Evolutionary conservation across 2,329 filamentous ascomycete species (phyloP), one percentile per base, ranked within the genome.

Genomic region (Xylariaceae sp.): DNA sequence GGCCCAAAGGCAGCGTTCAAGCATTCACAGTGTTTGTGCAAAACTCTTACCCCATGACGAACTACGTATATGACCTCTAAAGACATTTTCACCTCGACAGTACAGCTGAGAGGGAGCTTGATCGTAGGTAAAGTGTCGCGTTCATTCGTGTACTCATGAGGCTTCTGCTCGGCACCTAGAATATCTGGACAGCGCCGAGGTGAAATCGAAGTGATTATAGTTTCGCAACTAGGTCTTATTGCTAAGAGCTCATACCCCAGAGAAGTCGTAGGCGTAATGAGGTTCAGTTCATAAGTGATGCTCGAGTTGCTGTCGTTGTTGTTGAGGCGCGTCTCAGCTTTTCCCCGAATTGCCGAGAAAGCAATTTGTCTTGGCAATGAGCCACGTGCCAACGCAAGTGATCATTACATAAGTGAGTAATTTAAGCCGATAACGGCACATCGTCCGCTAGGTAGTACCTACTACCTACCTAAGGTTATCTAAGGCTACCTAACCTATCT

Each of bases 61-160:
- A 81, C 82, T 55, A 91, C 75, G 68, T 90, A 90, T 60, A 91
- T 89, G 61, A 79, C 81, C 67, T 89, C 80, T 49, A 90, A 74
- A 57, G 84, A 76, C 83, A 87, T 88, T 19, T 54, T n/a, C 34
- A 34, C n/a, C 42, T 32, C 19, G 29, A 45, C 27, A 29, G 26
- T 35, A 35, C 44, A 41, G 30, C n/a, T 3, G 40, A 50, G 12
- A 29, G 26, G 5, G 32, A 31, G 31, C 4, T 26, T 52, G 39
- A 29, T 26, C 2, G 31, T 48, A 30, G n/a, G 12, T 32, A 32
- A 45, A n/a, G 43, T 29, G 47, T 19, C 19, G 19, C 5, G 27
- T 26, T 27, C 6, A 29, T 2, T 26, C 26, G 42, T 27, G 41
- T 43, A 3, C 37, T 46, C 9, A 37, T 30, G 39, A 51, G 47